Evolutionary conservation across 305 asterid genomes (phyloP), one percentile per base, ranked within the genome.

Genomic region (Fraxinus floribunda): DNA sequence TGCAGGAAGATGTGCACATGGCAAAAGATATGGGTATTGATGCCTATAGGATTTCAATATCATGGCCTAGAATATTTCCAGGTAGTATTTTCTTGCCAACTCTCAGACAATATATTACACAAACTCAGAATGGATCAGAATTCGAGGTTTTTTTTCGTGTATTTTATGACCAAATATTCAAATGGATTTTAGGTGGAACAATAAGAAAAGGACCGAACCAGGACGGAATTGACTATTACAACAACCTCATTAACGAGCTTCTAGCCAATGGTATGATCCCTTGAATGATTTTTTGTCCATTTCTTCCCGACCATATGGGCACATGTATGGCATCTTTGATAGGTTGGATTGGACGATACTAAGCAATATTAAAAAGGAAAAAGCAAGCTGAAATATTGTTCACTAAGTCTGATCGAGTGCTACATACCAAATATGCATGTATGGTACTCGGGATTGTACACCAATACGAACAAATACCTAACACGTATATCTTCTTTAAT

Each of bases 61-160:
- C 90, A 5, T 89, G 93, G 92, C 30, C 91, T 0, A 82, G 93
- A 80, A 81, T 90, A 18, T 82, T 90, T 76, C 92, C 93, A 82
- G 88, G 92, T 90, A 26, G 75, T 76, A 10, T 52, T 35, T 70
- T 76, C 16, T 70, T 35, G 26, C 55, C 62, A 18, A 35, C 20
- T 46, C 7, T 35, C 70, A n/a, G 73, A 70, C 41, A 26, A 29
- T 71, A 70, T 16, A 6, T 2, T 71, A 71, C 41, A 71, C 13
- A 13, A 32, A 71, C 22, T 70, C 2, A 30, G 44, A 16, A 32
- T 71, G 44, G 44, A 71, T 71, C 24, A 30, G 7, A 32, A 15
- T 46, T 72, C 1, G 39, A 15, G 29, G 4, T 76, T 8, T 72
- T 16, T 13, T 68, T 68, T 8, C n/a, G 41, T 71, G 3, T 52